Base-by-base conservation (phyloP, 441 rosid species). In the Erodium moschatum region DNA sequence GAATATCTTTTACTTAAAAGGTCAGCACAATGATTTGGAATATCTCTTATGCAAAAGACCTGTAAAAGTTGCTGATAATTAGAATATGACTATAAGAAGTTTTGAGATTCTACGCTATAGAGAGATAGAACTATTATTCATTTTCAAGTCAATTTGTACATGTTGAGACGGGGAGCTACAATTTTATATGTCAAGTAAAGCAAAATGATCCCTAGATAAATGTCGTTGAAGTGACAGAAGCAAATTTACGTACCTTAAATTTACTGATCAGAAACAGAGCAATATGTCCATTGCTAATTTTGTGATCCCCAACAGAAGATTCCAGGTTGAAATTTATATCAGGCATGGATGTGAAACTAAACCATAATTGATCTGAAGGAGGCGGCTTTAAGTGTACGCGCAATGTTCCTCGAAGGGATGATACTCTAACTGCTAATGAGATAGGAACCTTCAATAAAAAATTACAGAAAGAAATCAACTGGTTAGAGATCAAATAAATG, bases 331-430 rank as follows among this genome's bases (percentile, higher is more conserved):
- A 86, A 65, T 87, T 89, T 77, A 94, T 80, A 54, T 90, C 89
- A 11, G 99, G 99, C 96, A 83, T 88, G 72, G 88, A 86, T 19
- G 89, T 85, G 80, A 90, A 94, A 69, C 97, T 87, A 80, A 77
- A 87, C 97, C 99, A 94, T 76, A 91, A 71, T 67, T 85, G 97
- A 84, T 94, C 91, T 1, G 97, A 89, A 58, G 99, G 99, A 70
- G 97, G 99, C 13, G 97, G 97, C 78, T 91, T 90, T 76, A 91
- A 76, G 74, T 84, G 90, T 42, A 88, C 74, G 69, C 90, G 83
- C 79, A 89, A 38, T 2, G 92, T 88, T 83, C 97, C 99, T 60
- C 89, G 88, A 71, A 94, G 85, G 31, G 91, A 87, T 69, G 88
- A 79, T 62, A 91, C 84, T 79, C 88, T 81, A 80, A 94, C 84